Percentiles rank a stretch among this genome's conserved stretches.
phyloP scores from a whole-genome alignment of 2,329 filamentous ascomycete genomes.

The Aspergillus oerlinghausenensis region DNA sequence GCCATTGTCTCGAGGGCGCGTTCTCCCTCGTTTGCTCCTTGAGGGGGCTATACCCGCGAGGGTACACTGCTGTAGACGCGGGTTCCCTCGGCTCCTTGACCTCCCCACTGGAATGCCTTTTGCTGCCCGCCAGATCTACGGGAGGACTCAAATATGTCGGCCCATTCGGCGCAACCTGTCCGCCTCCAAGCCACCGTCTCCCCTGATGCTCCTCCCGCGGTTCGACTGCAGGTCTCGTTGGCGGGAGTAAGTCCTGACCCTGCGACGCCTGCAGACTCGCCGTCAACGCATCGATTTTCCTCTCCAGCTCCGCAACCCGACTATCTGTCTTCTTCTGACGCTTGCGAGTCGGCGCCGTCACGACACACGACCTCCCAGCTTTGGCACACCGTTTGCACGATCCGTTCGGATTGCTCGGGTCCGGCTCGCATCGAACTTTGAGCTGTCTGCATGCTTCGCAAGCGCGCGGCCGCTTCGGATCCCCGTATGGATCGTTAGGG shows the following conservation, averaged over 20 bases:
- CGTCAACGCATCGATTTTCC: constrained; percentile 85
- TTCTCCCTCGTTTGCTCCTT: constrained; percentile 18
- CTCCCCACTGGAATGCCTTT: constrained; percentile 29
- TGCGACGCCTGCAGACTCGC: constrained; percentile 64
- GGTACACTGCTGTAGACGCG: background rate
- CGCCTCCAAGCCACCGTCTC: constrained; percentile 26
- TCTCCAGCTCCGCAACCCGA: constrained; percentile 82
- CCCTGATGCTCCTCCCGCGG: constrained; percentile 38
- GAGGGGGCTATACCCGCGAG: constrained; percentile 12
- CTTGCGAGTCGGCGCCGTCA: constrained; percentile 71
- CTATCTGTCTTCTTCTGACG: constrained; percentile 89
- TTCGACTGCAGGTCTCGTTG: constrained; percentile 13
- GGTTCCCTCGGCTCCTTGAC: constrained; percentile 17
- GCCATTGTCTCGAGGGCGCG: constrained; percentile 17
- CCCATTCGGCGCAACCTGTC: constrained; percentile 6
- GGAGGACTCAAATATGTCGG: constrained; percentile 2
- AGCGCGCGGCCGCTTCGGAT: constrained; percentile 64
- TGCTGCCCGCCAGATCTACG: constrained; percentile 19
- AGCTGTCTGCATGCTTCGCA: constrained; percentile 72
- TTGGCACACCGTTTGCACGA: constrained; percentile 74
- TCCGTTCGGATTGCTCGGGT: constrained; percentile 57
- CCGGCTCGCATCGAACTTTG: constrained; percentile 81
- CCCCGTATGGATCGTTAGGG: constrained; percentile 29
- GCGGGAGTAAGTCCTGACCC: constrained; percentile 18
- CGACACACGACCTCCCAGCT: constrained; percentile 69